A percentile compares a stretch with the other conserved stretches of the same genome.
phyloP scores from a whole-genome alignment of 2,329 filamentous ascomycete genomes.

The Colletotrichum kahawae region DNA sequence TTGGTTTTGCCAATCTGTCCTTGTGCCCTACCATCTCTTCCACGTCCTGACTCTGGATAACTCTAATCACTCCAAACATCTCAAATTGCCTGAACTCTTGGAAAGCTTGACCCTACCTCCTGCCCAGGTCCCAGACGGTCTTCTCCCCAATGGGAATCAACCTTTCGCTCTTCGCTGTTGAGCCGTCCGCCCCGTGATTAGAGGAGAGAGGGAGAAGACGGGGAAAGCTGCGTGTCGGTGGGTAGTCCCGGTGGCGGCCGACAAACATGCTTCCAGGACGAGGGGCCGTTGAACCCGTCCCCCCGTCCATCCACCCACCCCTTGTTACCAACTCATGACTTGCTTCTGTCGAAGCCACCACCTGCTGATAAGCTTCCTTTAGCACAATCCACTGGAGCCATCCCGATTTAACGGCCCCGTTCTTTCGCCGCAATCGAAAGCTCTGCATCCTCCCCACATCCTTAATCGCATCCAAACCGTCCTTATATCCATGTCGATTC shows the following conservation, averaged over 20 bases:
- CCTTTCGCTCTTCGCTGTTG: not conserved
- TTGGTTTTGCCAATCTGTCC: not conserved
- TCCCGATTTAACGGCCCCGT: not conserved
- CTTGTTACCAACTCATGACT: not conserved
- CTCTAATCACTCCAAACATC: not conserved
- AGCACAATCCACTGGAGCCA: not conserved
- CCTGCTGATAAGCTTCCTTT: not conserved
- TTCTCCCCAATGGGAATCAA: not conserved
- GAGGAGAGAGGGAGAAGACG: not conserved
- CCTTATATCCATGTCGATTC: not conserved
- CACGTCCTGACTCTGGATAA: not conserved
- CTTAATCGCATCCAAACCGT: not conserved
- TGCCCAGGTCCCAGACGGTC: not conserved
- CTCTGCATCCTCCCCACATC: not conserved
- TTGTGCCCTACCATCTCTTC: conserved; percentile 1
- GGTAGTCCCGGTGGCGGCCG: not conserved
- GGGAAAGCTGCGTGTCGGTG: not conserved
- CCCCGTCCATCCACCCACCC: not conserved
- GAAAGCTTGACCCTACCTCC: not conserved
- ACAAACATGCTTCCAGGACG: not conserved
- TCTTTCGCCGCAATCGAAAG: not conserved
- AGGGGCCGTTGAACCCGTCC: not conserved
- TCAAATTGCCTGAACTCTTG: not conserved
- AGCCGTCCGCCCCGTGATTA: not conserved
- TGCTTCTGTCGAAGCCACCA: not conserved